Conservation (phyloP, 2,329 filamentous ascomycete species). For the Penicillium concentricum region DNA sequence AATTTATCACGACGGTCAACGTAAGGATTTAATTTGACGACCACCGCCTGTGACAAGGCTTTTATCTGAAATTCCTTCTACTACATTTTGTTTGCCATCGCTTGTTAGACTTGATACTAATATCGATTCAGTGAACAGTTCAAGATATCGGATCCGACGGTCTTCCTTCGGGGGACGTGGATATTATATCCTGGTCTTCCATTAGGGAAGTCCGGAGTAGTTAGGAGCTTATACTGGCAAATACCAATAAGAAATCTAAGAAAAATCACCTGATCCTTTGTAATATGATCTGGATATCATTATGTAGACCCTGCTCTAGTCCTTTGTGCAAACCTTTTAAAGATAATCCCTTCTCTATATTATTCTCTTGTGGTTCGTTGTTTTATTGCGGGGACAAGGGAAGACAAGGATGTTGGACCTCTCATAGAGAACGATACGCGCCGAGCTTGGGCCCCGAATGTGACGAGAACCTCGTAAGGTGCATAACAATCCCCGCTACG, state of each 20-base stretch:
- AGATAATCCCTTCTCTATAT: background rate
- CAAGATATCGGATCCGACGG: background rate
- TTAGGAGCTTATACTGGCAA: conserved; percentile 5
- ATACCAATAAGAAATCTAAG: conserved; percentile 2
- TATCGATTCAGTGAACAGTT: conserved; percentile 13
- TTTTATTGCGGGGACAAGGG: conserved; percentile 13
- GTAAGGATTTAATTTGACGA: conserved; percentile 77
- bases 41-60: conserved; percentile 73
- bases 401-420: conserved; percentile 11
- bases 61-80: conserved; percentile 32
- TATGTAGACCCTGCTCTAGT: background rate
- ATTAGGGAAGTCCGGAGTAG: conserved; percentile 19
- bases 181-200: conserved; percentile 6
- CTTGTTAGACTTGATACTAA: conserved; percentile 19
- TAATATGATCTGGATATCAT: no score
- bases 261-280: background rate
- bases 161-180: conserved; percentile 5
- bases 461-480: conserved; percentile 31
- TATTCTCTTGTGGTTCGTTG: conserved; percentile 14
- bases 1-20: conserved; percentile 85
- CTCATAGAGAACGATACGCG: conserved; percentile 29
- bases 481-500: conserved; percentile 28
- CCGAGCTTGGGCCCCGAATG: conserved; percentile 30
- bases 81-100: conserved; percentile 11
- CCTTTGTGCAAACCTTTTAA: no score